Percentiles rank a stretch among this genome's conserved stretches.
These are phyloP conservation scores for Eucalyptus globulus DNA, from an alignment of 345 rosid species.

Conservation along the genomic window DNA sequence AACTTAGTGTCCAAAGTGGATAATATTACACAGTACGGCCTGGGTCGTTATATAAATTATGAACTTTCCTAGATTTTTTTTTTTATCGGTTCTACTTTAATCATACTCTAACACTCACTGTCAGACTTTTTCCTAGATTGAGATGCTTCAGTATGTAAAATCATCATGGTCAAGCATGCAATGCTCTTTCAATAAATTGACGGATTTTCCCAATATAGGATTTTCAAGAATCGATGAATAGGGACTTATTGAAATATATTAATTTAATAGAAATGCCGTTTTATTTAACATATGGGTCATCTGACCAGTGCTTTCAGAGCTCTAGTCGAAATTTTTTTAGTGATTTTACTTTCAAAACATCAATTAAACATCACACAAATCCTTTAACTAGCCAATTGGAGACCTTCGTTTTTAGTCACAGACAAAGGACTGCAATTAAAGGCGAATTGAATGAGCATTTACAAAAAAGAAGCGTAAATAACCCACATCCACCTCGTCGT, in stretches of 20 bases:
- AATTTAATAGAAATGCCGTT: not conserved
- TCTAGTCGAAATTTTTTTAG: not conserved
- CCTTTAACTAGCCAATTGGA: not conserved
- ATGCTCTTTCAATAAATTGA: not conserved
- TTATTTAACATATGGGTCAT: not conserved
- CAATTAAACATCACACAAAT: not conserved
- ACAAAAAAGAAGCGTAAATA: not conserved
- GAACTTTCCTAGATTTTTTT: too few relatives aligned
- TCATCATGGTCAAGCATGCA: not conserved
- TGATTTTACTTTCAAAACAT: not conserved
- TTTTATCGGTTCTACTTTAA: too few relatives aligned
- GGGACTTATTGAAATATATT: not conserved
- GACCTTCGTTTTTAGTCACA: not conserved
- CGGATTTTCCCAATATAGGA: not conserved
- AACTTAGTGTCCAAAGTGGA: accelerated
- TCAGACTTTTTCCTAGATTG: too few relatives aligned
- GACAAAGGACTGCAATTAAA: not conserved
- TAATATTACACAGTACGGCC: too few relatives aligned
- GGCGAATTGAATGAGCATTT: not conserved
- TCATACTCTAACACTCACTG: too few relatives aligned
- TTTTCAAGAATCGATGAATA: not conserved
- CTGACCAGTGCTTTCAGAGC: not conserved
- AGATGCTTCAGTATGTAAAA: not conserved
- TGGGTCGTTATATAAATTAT: too few relatives aligned
- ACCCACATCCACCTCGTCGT: not conserved